Base-by-base conservation (phyloP, 441 rosid species). In the Jatropha podagrica region DNA sequence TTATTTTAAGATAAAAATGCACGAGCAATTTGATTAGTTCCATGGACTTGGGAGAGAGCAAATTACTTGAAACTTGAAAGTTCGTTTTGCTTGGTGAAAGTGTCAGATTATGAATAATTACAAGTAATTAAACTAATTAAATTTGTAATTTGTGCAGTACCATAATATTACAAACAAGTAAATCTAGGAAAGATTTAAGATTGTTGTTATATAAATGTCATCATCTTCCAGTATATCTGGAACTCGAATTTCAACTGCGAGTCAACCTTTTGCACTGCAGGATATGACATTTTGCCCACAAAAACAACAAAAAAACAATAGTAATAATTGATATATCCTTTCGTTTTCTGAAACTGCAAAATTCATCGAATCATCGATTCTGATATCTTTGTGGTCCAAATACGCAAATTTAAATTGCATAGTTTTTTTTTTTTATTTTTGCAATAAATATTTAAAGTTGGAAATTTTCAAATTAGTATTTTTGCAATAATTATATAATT, bases 151-250 rank as follows among this genome's bases (percentile, higher is more conserved):
- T 51, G 20, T 74, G 41, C 27, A 58, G 38, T 44, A 55, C 40
- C 44, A 62, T 58, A 20, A 32, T 32, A 32, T 32, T 32, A 64
- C 77, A 73, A 51, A 71, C 80, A 60, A 55, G 74, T 60, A 69
- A 79, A 85, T 81, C 85, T 65, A 68, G 38, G 41, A 41, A 79
- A 79, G 71, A 76, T 85, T 83, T 60, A 3, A 8, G 13, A 67
- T 40, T 76, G 83, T 71, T 65, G 63, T 68, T 17, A 26, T 69
- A 14, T 42, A 9, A 8, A 4, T 6, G 1, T 42, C 60, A 42
- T 49, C 41, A n/a, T 42, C 14, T 7, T 11, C 56, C 59, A 38
- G 20, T 65, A 7, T 17, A 18, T 1, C 49, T 26, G 49, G 70
- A 56, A 38, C 4, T 74, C 54, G 37, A 65, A 54, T 55, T 38